phyloP scores from a whole-genome alignment of 179 eudicot species.

The Heliamphora pulchella region DNA sequence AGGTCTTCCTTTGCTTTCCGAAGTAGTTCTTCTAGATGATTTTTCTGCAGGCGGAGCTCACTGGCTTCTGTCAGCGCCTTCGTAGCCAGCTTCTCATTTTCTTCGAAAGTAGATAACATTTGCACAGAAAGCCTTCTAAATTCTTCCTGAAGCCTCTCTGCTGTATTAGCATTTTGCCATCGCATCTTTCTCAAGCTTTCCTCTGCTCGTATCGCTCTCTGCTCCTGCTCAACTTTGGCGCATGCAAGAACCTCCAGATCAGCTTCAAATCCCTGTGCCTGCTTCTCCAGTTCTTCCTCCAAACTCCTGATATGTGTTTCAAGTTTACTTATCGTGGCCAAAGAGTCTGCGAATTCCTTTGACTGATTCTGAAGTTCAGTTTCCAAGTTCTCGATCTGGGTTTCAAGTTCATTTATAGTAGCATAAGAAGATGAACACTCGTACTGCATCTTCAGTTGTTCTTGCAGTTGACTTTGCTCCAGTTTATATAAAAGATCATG shows the following conservation, averaged over 20 bases:
- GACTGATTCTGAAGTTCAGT: conserved; percentile 46
- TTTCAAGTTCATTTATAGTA: conserved; percentile 44
- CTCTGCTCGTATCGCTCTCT: conserved; percentile 81
- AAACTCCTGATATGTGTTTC: conserved; percentile 49
- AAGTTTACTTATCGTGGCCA: conserved; percentile 47
- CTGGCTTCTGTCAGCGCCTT: conserved; percentile 65
- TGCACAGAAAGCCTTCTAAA: conserved; percentile 65
- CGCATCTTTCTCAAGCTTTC: conserved; percentile 59
- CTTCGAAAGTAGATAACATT: conserved; percentile 79
- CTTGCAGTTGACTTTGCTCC: conserved; percentile 69
- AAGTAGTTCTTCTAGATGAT: conserved; percentile 54
- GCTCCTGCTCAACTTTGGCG: conserved; percentile 81
- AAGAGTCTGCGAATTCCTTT: conserved; percentile 41
- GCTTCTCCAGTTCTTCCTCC: conserved; percentile 70
- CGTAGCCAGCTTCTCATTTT: conserved; percentile 69
- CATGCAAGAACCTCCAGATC: conserved; percentile 62
- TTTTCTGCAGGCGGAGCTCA: conserved; percentile 57
- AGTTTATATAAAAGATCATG: conserved; percentile 63
- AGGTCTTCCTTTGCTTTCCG: conserved; percentile 52
- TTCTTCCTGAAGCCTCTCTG: conserved; percentile 77
- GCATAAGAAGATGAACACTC: conserved; percentile 70
- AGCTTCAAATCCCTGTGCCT: conserved; percentile 62
- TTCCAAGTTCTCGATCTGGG: conserved; percentile 52
- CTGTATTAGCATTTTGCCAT: conserved; percentile 74
- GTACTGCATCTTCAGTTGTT: conserved; percentile 75